A percentile compares a stretch with the other conserved stretches of the same genome.
Evolutionary conservation across 768 basidiomycete species (phyloP).

Genomic region (Mycena capillaripes): DNA sequence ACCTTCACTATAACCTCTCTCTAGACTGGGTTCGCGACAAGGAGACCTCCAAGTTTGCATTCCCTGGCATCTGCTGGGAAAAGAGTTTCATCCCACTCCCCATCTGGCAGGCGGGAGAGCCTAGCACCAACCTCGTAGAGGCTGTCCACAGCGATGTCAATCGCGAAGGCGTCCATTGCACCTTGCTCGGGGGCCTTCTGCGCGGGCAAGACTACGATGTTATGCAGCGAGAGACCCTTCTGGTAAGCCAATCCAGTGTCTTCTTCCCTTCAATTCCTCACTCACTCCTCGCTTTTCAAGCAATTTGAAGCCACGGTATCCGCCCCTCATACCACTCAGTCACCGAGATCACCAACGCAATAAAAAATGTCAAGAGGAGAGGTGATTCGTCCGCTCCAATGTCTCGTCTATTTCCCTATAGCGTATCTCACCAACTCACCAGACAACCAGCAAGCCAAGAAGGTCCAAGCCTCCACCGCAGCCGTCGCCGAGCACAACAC

Average conservation of each 20-base stretch:
- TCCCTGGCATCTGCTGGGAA: conserved; percentile 1
- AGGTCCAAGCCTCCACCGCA: no score
- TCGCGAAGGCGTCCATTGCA: conserved; percentile 3
- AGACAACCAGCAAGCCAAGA: background rate
- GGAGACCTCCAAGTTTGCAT: background rate
- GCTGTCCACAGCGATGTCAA: background rate
- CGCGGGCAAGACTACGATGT: background rate
- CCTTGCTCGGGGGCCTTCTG: background rate
- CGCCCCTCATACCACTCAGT: background rate
- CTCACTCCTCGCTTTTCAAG: background rate
- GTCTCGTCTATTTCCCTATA: background rate
- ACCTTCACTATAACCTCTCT: no score
- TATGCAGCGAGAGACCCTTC: background rate
- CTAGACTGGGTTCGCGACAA: background rate
- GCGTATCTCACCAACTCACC: background rate
- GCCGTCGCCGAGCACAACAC: no score
- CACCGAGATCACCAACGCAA: background rate
- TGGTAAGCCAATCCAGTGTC: background rate
- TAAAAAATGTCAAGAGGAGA: background rate
- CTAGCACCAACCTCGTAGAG: background rate
- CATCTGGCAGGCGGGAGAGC: background rate
- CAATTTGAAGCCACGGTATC: background rate
- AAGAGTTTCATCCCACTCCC: background rate
- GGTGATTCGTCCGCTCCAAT: background rate
- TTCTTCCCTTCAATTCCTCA: background rate